Evolutionary conservation across 148 eudicot species (phyloP).

Genomic region (Cornus kousa): DNA sequence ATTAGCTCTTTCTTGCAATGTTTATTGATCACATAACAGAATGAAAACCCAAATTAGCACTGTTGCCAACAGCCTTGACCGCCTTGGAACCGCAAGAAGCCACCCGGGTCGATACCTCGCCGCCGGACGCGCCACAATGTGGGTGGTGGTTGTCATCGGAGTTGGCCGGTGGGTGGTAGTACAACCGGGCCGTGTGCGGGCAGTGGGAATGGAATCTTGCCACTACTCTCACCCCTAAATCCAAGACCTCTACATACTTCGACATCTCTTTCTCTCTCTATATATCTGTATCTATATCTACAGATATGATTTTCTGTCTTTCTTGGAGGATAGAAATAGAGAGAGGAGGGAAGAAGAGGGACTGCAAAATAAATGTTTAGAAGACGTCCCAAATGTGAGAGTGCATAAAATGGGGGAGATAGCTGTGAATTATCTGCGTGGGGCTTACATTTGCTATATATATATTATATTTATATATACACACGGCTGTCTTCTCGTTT

Average conservation of each 20-base stretch:
- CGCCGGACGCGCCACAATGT: neutral
- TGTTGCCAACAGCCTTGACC: slow-evolving; percentile 9
- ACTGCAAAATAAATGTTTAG: neutral
- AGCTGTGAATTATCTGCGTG: neutral
- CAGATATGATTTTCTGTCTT: too few relatives aligned
- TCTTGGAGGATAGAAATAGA: too few relatives aligned
- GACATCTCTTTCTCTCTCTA: too few relatives aligned
- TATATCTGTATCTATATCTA: too few relatives aligned
- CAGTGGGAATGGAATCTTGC: too few relatives aligned
- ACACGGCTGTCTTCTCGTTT: too few relatives aligned
- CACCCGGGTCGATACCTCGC: neutral
- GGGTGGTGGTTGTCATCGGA: neutral
- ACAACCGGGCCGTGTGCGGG: too few relatives aligned
- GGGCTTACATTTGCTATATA: neutral
- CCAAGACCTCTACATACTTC: too few relatives aligned
- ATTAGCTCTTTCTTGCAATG: neutral
- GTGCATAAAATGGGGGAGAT: slow-evolving; percentile 15
- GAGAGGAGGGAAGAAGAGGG: neutral
- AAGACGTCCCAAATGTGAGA: slow-evolving; percentile 15
- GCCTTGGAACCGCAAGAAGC: neutral
- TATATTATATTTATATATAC: too few relatives aligned
- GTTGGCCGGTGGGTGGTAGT: neutral
- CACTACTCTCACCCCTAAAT: too few relatives aligned
- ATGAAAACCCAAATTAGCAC: slow-evolving; percentile 25
- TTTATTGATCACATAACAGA: slow-evolving; percentile 16